Percentiles rank a stretch among this genome's conserved stretches.
These are phyloP conservation scores for Henningerozyma blattae DNA, from an alignment of 805 yeast genomes.

Conservation along the genomic window DNA sequence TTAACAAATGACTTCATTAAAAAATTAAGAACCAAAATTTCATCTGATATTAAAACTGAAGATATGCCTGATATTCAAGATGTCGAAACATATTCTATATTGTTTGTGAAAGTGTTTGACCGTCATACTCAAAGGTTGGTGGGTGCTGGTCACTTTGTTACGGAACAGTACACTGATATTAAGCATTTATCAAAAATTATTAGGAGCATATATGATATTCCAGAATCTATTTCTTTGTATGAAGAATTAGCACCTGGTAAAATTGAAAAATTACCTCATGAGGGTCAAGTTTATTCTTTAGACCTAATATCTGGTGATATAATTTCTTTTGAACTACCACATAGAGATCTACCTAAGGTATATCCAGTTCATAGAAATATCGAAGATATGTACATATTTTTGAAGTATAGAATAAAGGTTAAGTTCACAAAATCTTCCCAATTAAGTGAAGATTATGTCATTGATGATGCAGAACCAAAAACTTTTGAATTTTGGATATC, in stretches of 20 bases:
- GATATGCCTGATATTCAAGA: slow-evolving; percentile 7
- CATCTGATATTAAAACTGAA: slow-evolving; percentile 3
- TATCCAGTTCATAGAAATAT: slow-evolving; percentile 27
- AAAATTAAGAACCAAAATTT: slow-evolving; percentile 10
- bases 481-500: slow-evolving; percentile 59
- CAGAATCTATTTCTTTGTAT: slow-evolving; percentile 26
- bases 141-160: slow-evolving; percentile 54
- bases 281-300: slow-evolving; percentile 34
- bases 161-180: slow-evolving; percentile 36
- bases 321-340: slow-evolving; percentile 24
- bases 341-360: slow-evolving; percentile 7
- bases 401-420: slow-evolving; percentile 51
- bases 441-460: slow-evolving; percentile 19
- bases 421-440: slow-evolving; percentile 25
- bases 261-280: slow-evolving; percentile 32
- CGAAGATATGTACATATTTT: slow-evolving; percentile 38
- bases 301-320: slow-evolving; percentile 66
- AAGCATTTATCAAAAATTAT: slow-evolving; percentile 10
- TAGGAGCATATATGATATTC: slow-evolving; percentile 26
- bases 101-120: slow-evolving; percentile 61
- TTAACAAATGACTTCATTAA: slow-evolving; percentile 14
- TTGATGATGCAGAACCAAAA: slow-evolving; percentile 7
- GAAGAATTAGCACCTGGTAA: slow-evolving; percentile 54
- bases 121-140: slow-evolving; percentile 35
- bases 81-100: slow-evolving; percentile 10